phyloP scores from a whole-genome alignment of 1,139 yeast genomes.

The Candida dubliniensis region DNA sequence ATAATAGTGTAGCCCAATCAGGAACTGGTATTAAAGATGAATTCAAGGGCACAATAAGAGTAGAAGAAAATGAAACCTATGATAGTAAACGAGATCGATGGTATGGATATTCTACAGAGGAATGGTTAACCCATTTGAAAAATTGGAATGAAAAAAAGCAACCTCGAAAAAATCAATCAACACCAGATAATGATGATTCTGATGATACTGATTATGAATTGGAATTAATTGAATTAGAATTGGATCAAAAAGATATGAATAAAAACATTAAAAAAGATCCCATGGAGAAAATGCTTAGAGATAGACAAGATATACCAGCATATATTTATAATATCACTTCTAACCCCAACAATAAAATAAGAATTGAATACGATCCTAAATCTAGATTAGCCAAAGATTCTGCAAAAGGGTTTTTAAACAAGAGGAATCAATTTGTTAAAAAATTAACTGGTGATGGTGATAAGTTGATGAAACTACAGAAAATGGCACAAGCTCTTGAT shows the following conservation, averaged over 20 bases:
- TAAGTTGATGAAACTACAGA: slow-evolving; percentile 47
- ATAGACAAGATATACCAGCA: slow-evolving; percentile 53
- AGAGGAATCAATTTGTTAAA: slow-evolving; percentile 53
- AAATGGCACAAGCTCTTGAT: slow-evolving; percentile 54
- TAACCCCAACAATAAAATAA: slow-evolving; percentile 13
- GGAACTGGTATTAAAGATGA: slow-evolving; percentile 38
- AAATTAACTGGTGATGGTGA: slow-evolving; percentile 52
- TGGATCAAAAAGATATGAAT: slow-evolving; percentile 26
- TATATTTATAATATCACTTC: slow-evolving; percentile 29
- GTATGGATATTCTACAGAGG: slow-evolving; percentile 68
- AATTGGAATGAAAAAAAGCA: slow-evolving; percentile 44
- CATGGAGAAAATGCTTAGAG: slow-evolving; percentile 42
- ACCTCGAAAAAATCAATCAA: slow-evolving; percentile 8
- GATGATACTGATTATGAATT: slow-evolving; percentile 51
- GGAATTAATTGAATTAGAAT: slow-evolving; percentile 51
- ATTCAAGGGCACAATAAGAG: slow-evolving; percentile 16
- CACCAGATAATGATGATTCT: slow-evolving; percentile 20
- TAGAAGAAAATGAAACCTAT: slow-evolving; percentile 44
- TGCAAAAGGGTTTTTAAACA: slow-evolving; percentile 48
- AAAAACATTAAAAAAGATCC: slow-evolving; percentile 36
- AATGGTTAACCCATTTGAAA: slow-evolving; percentile 53
- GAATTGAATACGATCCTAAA: slow-evolving; percentile 54
- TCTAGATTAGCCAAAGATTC: slow-evolving; percentile 50
- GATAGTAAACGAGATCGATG: slow-evolving; percentile 77
- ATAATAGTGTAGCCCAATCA: slow-evolving; percentile 31